Conservation (phyloP, 2,329 filamentous ascomycete genomes). For the Pyricularia sp. region DNA sequence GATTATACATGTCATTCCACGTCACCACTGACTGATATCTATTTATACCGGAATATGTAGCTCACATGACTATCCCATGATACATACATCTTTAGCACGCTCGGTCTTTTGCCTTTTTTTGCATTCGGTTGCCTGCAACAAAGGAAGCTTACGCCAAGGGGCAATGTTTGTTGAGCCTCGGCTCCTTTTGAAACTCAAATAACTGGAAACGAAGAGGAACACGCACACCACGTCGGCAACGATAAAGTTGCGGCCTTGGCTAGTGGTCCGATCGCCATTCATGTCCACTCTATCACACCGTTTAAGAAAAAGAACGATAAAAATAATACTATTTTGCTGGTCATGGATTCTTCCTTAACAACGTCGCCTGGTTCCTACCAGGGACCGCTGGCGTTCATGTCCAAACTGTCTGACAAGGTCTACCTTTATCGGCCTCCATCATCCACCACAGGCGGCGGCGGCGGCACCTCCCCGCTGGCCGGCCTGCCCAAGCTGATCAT, state of each 20-base stretch:
- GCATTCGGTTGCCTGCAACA: background rate
- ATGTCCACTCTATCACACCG: background rate
- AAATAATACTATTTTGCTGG: background rate
- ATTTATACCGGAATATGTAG: too few relatives aligned
- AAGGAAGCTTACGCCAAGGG: background rate
- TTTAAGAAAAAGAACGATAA: background rate
- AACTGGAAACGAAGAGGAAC: background rate
- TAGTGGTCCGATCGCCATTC: background rate
- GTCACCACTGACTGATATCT: too few relatives aligned
- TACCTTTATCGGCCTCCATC: conserved; percentile 24
- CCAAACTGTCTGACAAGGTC: conserved; percentile 25
- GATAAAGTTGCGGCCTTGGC: background rate
- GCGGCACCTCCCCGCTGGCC: background rate
- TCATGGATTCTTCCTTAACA: background rate
- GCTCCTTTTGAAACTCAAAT: background rate
- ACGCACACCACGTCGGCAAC: background rate
- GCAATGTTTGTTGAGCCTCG: background rate
- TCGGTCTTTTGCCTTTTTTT: background rate
- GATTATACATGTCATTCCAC: too few relatives aligned
- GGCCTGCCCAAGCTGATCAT: conserved; percentile 29
- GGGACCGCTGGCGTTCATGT: conserved; percentile 24
- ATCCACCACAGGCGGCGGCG: too few relatives aligned
- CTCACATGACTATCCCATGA: too few relatives aligned
- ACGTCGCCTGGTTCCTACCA: conserved; percentile 7
- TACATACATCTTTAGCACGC: background rate